Evolutionary conservation across 2,329 filamentous ascomycete species (phyloP).

Genomic region (Biscogniauxia sp.): DNA sequence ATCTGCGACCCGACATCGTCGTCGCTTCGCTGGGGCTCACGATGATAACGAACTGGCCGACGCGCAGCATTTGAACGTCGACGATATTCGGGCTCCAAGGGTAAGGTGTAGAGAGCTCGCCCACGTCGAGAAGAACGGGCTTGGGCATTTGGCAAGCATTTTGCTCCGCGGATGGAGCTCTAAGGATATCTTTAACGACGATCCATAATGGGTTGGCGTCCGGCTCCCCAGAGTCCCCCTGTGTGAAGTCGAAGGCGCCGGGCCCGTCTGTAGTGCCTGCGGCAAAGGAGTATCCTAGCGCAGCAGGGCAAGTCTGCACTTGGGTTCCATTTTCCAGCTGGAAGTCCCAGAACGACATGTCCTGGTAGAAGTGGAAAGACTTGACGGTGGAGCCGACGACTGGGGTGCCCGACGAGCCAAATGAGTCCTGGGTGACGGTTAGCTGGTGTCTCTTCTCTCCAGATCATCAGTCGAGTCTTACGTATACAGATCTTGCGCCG

Average conservation of each 20-base stretch:
- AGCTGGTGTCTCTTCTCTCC: conserved; percentile 1
- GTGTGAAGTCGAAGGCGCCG: conserved; percentile 85
- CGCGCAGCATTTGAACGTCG: conserved; percentile 78
- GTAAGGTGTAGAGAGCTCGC: conserved; percentile 72
- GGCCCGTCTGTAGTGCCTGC: conserved; percentile 88
- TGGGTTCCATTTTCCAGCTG: conserved; percentile 67
- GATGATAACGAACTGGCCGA: conserved; percentile 81
- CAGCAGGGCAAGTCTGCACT: conserved; percentile 77
- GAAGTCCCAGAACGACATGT: conserved; percentile 74
- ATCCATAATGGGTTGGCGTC: conserved; percentile 75
- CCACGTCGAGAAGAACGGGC: conserved; percentile 82
- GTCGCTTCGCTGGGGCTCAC: conserved; percentile 85
- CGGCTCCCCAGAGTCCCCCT: conserved; percentile 70
- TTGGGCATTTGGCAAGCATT: conserved; percentile 75
- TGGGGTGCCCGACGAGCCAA: conserved; percentile 45
- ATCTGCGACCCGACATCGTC: conserved; percentile 86
- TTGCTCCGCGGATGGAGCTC: conserved; percentile 67
- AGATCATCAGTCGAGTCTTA: conserved; percentile 21
- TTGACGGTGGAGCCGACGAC: conserved; percentile 66
- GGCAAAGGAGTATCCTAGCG: conserved; percentile 85
- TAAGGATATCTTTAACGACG: conserved; percentile 67
- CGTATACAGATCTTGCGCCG: conserved; percentile 52
- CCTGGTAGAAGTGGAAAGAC: conserved; percentile 76
- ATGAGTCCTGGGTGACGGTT: conserved; percentile 44
- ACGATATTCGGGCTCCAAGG: conserved; percentile 86